Conservation (phyloP, 2,329 filamentous ascomycete genomes). For the Penicillium griseofulvum region DNA sequence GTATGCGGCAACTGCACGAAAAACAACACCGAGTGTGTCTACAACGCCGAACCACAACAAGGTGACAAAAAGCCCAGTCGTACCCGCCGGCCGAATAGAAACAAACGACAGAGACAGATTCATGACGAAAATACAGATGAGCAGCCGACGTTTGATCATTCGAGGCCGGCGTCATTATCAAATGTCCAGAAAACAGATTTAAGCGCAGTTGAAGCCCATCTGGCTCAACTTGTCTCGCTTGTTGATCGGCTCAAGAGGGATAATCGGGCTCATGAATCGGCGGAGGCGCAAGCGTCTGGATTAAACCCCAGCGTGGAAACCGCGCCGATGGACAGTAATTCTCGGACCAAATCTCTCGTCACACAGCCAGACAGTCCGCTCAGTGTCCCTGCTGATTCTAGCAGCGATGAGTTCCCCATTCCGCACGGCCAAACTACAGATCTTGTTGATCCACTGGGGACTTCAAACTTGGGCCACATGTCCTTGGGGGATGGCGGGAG, state of each 20-base stretch:
- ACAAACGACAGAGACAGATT: conserved; percentile 36
- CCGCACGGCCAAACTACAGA: conserved; percentile 42
- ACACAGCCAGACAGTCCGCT: background rate
- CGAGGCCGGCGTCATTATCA: background rate
- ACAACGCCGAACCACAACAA: conserved; percentile 36
- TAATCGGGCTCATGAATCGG: background rate
- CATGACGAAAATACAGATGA: background rate
- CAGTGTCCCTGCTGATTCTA: conserved; percentile 31
- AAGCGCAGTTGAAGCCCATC: background rate
- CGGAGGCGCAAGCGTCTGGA: background rate
- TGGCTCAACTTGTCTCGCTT: background rate
- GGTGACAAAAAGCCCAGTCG: conserved; percentile 12
- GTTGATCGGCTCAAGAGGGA: background rate
- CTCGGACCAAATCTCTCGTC: background rate
- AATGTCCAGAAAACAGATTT: background rate
- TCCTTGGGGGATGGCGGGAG: conserved; percentile 45
- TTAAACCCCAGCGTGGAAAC: background rate
- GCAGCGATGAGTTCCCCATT: conserved; percentile 44
- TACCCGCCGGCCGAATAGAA: conserved; percentile 26
- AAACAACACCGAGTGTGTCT: conserved; percentile 43
- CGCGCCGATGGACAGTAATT: conserved; percentile 10
- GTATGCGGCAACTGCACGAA: conserved; percentile 47
- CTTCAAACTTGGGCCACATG: conserved; percentile 42
- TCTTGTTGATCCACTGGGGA: conserved; percentile 44
- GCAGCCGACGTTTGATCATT: background rate